Conservation (phyloP, 139 green algal genomes). For the Tetraselmis chui region DNA sequence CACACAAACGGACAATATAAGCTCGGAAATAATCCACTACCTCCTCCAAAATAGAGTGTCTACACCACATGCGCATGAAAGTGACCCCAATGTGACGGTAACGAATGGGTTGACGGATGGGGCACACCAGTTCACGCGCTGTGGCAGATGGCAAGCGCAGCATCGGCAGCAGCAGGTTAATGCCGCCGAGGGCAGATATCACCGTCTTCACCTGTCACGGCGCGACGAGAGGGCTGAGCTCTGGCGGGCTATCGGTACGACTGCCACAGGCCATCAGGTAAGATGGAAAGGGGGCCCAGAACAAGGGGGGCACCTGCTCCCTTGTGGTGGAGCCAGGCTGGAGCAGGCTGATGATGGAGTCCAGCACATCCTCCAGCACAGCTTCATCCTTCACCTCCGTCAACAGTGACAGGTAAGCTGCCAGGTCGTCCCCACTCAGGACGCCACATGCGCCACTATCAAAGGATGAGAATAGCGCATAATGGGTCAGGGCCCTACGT, state of each 20-base stretch:
- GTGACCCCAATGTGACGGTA: too few species aligned
- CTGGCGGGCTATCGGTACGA: too few species aligned
- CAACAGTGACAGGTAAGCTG: neutral
- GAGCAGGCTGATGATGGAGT: neutral
- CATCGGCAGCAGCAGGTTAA: conserved; percentile 22
- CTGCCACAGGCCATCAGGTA: too few species aligned
- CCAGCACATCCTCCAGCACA: neutral
- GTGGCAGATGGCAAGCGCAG: neutral
- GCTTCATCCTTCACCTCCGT: neutral
- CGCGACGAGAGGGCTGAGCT: too few species aligned
- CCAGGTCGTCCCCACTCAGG: neutral
- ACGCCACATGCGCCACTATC: neutral
- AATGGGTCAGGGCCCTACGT: too few species aligned
- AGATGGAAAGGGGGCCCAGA: neutral
- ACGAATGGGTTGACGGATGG: too few species aligned
- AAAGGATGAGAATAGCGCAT: too few species aligned
- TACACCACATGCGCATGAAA: too few species aligned
- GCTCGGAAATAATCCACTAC: too few species aligned
- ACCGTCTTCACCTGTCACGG: neutral
- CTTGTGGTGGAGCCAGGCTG: neutral
- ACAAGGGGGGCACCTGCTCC: neutral
- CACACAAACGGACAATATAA: neutral
- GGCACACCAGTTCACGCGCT: neutral
- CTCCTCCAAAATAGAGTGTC: too few species aligned
- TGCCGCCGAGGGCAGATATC: neutral